A percentile compares a stretch with the other conserved stretches of the same genome.
phyloP scores from a whole-genome alignment of 2,329 filamentous ascomycete species.

The Lojkania enalia region DNA sequence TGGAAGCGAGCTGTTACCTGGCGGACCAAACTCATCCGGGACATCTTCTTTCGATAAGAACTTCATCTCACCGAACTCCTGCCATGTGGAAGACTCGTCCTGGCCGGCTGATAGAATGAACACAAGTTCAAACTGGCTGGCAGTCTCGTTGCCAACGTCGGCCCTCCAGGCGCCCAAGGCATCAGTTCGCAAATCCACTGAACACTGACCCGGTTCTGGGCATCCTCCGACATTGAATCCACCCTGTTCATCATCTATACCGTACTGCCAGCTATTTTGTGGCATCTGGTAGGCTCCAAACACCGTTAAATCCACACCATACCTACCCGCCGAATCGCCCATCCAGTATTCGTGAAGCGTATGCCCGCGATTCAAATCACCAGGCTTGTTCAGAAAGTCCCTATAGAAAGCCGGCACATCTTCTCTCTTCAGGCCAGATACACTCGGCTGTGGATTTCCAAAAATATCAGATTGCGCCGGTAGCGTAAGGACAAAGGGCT shows the following conservation, averaged over 20 bases:
- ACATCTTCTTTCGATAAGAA: slow-evolving; percentile 54
- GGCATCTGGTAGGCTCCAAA: slow-evolving; percentile 59
- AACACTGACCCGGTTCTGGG: slow-evolving; percentile 49
- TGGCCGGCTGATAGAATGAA: slow-evolving; percentile 60
- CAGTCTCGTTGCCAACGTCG: slow-evolving; percentile 57
- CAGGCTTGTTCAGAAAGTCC: slow-evolving; percentile 56
- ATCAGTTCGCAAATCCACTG: slow-evolving; percentile 54
- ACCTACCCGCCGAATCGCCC: slow-evolving; percentile 58
- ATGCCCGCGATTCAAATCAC: slow-evolving; percentile 55
- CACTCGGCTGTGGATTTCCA: slow-evolving; percentile 53
- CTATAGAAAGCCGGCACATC: slow-evolving; percentile 56
- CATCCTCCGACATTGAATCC: slow-evolving; percentile 56
- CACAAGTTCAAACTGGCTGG: slow-evolving; percentile 54
- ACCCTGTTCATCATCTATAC: slow-evolving; percentile 48
- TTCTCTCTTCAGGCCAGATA: slow-evolving; percentile 48
- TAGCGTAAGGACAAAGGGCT: slow-evolving; percentile 55
- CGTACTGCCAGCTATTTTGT: slow-evolving; percentile 54
- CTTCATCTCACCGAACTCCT: slow-evolving; percentile 61
- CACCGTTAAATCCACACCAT: slow-evolving; percentile 57
- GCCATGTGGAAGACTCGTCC: slow-evolving; percentile 60
- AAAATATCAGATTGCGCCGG: slow-evolving; percentile 54
- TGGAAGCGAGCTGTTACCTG: slow-evolving; percentile 45
- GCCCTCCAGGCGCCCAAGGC: slow-evolving; percentile 54
- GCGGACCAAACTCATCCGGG: slow-evolving; percentile 55
- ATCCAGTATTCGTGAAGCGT: slow-evolving; percentile 63